Percentiles rank a stretch among this genome's conserved stretches.
These are phyloP conservation scores for Trichosporon sp. DNA, from an alignment of 1,284 basidiomycete genomes.

Conservation along the genomic window DNA sequence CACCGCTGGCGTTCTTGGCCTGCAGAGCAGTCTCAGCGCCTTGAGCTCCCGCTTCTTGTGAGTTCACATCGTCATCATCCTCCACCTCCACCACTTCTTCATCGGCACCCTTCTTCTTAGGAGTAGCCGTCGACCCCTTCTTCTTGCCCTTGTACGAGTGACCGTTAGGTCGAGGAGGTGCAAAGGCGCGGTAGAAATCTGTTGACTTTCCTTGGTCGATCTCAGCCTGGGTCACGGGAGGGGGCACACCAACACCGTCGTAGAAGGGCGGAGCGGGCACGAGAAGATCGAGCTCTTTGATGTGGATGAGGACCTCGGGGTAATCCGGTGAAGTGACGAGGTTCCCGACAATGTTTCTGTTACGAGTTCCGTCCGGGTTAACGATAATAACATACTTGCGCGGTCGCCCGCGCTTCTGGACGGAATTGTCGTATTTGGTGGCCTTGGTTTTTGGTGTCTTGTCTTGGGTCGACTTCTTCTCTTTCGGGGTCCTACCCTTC, in stretches of 20 bases:
- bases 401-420: slow-evolving; percentile 38
- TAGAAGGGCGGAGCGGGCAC: slow-evolving; percentile 29
- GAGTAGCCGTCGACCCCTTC: not conserved
- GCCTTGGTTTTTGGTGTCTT: slow-evolving; percentile 3
- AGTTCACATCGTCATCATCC: not conserved
- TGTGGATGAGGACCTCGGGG: slow-evolving; percentile 30
- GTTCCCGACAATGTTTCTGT: slow-evolving; percentile 28
- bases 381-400: slow-evolving; percentile 41
- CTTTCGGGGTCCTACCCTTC: not conserved
- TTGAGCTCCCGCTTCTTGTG: slow-evolving; percentile 4
- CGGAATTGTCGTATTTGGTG: slow-evolving; percentile 24
- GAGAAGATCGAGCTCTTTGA: slow-evolving; percentile 21
- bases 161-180: slow-evolving; percentile 5
- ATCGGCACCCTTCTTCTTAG: not conserved
- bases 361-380: slow-evolving; percentile 30
- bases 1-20: too few species aligned
- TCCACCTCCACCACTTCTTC: slow-evolving; percentile 6
- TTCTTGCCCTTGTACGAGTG: slow-evolving; percentile 3
- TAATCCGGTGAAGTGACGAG: slow-evolving; percentile 24
- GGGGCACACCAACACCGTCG: slow-evolving; percentile 29
- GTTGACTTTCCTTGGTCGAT: slow-evolving; percentile 23
- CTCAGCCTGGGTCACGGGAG: slow-evolving; percentile 19
- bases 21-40: too few species aligned
- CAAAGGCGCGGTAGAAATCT: slow-evolving; percentile 22
- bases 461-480: not conserved